These are phyloP conservation scores for Candida oleophila DNA, from an alignment of 805 yeast species.

Conservation along the genomic window DNA sequence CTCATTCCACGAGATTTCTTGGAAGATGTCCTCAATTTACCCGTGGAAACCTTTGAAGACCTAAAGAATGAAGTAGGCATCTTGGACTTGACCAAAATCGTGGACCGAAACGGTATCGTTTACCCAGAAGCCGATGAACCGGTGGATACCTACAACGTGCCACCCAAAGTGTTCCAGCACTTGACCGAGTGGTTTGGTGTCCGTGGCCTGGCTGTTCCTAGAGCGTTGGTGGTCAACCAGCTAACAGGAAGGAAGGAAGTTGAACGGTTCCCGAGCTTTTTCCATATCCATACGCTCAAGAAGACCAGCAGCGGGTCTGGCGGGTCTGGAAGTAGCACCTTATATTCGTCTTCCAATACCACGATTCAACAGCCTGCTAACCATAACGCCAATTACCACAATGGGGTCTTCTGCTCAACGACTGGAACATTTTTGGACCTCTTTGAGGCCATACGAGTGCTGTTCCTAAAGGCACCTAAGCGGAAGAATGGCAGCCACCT, in stretches of 20 bases:
- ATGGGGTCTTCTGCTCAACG: conserved; percentile 25
- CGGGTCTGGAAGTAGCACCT: neutral
- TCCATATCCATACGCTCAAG: conserved; percentile 31
- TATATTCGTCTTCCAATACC: neutral
- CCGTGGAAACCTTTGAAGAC: conserved; percentile 24
- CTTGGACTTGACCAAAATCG: conserved; percentile 43
- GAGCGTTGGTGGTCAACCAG: conserved; percentile 25
- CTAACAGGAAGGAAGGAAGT: conserved; percentile 26
- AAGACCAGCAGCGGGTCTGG: conserved; percentile 11
- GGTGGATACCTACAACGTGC: conserved; percentile 24
- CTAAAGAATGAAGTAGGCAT: conserved; percentile 41
- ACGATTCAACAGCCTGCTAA: no score
- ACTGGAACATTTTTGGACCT: conserved; percentile 35
- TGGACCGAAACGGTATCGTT: conserved; percentile 47
- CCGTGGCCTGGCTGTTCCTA: conserved; percentile 32
- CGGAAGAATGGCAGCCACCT: conserved; percentile 8
- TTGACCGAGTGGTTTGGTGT: conserved; percentile 57
- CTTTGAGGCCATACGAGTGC: conserved; percentile 22
- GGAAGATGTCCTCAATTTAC: conserved; percentile 34
- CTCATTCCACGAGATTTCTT: conserved; percentile 50
- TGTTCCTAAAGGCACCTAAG: conserved; percentile 18
- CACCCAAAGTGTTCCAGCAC: conserved; percentile 44
- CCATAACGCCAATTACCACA: conserved; percentile 7
- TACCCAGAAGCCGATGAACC: conserved; percentile 20
- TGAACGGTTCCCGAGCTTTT: conserved; percentile 37